Evolutionary conservation across 495 filamentous ascomycete species (phyloP), one percentile per base, ranked within the genome.

Genomic region (Margaritispora aquatica): DNA sequence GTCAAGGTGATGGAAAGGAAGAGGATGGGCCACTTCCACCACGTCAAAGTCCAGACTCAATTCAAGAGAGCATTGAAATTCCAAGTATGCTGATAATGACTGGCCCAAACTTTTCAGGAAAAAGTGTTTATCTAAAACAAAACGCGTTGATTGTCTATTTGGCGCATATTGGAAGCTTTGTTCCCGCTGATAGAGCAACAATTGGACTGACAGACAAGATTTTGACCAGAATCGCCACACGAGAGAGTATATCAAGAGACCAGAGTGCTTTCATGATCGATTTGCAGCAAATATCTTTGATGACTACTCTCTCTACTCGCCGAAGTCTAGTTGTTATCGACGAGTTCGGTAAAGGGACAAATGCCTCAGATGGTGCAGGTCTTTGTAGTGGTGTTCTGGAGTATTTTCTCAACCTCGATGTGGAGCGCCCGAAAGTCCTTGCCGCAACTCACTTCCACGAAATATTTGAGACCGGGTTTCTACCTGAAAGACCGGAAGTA

Each of bases 271-370:
- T 97, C 72, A 87, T 95, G 79, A 88, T 89, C 50, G 94, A 98
- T 68, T 71, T 98, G 26, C 91, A 96, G 61, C 92, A 98, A 61
- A 84, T 96, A 13, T 85, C 89, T 0, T 80, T 93, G 57, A 83
- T 88, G 1, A 73, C 94, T 57, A 90, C 84, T 48, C 83, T 96
- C 38, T 83, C 86, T 9, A 96, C 94, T 15, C 75, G 80, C 26
- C 81, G 84, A 26, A 96, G 88, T 66, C 73, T 98, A 1, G 70
- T 97, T 3, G 75, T 98, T 23, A 86, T 96, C 52, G 94, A 98
- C 66, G 95, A 98, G 65, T 97, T 98, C 62, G 94, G 94, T 3
- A 98, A 97, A 73, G 95, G 94, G 8, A 98, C 94, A 0, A 88
- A 89, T 53, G 78, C 81, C 17, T 79, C 79, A 60, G 88, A 94